A percentile compares a stretch with the other conserved stretches of the same genome.
Conservation (phyloP, 345 rosid species). For the Citrus sinensis region DNA sequence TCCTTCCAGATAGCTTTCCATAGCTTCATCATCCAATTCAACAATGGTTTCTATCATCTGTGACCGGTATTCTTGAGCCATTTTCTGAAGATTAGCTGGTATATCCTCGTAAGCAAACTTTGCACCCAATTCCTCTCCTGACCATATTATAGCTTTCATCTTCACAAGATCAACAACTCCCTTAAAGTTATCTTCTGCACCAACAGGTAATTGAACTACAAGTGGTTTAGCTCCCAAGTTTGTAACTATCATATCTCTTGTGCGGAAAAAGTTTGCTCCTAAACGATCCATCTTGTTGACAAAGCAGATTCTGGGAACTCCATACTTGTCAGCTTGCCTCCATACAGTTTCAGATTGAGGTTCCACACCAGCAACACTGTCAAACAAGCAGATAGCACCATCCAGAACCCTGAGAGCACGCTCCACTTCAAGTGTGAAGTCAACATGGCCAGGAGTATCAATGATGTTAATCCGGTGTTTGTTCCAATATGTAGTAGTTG, state of each 20-base stretch:
- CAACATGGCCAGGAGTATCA: constrained; percentile 95
- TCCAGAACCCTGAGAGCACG: constrained; percentile 94
- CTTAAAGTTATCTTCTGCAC: constrained; percentile 76
- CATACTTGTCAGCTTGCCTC: constrained; percentile 99
- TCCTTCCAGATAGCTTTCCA: constrained; percentile 95
- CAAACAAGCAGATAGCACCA: constrained; percentile 94
- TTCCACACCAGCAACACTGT: constrained; percentile 99
- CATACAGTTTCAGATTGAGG: constrained; percentile 99
- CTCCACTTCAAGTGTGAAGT: constrained; percentile 96
- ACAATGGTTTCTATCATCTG: constrained; percentile 67
- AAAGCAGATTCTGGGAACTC: constrained; percentile 96
- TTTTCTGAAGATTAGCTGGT: constrained; percentile 73
- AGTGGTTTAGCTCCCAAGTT: constrained; percentile 96
- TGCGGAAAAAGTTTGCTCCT: constrained; percentile 92
- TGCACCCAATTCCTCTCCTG: constrained; percentile 97
- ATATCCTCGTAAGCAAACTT: constrained; percentile 74
- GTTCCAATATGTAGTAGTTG: constrained; percentile 91
- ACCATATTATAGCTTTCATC: constrained; percentile 92
- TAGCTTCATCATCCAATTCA: constrained; percentile 84
- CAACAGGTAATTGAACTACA: constrained; percentile 83
- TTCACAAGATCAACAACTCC: constrained; percentile 83
- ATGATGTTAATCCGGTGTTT: constrained; percentile 91
- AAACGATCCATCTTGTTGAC: constrained; percentile 96
- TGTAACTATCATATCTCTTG: constrained; percentile 90
- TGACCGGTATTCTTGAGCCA: constrained; percentile 69